A percentile compares a stretch with the other conserved stretches of the same genome.
These are phyloP conservation scores for Neonectria faginata DNA, from an alignment of 2,329 filamentous ascomycete species.

Conservation along the genomic window DNA sequence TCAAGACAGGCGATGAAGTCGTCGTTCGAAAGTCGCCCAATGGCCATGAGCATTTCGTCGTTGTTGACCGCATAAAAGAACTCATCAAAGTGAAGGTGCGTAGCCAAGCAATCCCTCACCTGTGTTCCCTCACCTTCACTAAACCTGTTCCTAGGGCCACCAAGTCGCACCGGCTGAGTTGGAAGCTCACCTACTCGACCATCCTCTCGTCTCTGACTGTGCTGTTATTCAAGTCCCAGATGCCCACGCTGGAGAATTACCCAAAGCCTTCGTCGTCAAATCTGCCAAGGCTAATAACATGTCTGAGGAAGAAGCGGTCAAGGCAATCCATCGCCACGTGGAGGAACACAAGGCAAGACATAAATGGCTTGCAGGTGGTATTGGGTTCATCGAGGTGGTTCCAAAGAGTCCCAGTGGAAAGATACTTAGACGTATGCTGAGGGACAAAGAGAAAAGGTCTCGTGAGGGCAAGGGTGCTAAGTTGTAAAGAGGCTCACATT, in stretches of 20 bases:
- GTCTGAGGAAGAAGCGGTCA: constrained; percentile 60
- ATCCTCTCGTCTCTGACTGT: constrained; percentile 76
- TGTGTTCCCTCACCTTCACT: neutral
- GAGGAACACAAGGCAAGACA: constrained; percentile 73
- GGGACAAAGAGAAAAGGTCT: constrained; percentile 70
- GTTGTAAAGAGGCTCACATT: neutral
- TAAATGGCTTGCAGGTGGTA: constrained; percentile 71
- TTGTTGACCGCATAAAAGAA: constrained; percentile 79
- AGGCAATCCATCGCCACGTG: constrained; percentile 69
- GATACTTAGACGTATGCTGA: constrained; percentile 74
- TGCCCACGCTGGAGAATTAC: constrained; percentile 68
- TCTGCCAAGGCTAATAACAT: constrained; percentile 60
- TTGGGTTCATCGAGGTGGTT: constrained; percentile 73
- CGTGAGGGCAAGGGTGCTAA: constrained; percentile 11
- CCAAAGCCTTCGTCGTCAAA: constrained; percentile 70
- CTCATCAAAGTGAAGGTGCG: constrained; percentile 79
- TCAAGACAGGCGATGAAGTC: constrained; percentile 87
- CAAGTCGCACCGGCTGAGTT: constrained; percentile 84
- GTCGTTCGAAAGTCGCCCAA: constrained; percentile 70
- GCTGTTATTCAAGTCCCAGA: constrained; percentile 78
- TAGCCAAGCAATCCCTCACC: too few relatives aligned
- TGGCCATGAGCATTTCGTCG: constrained; percentile 82
- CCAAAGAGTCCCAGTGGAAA: constrained; percentile 80
- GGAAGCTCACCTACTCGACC: constrained; percentile 77
- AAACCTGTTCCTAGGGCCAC: constrained; percentile 48